Evolutionary conservation across 768 basidiomycete genomes (phyloP).

Genomic region (Holtermannia corniformis): DNA sequence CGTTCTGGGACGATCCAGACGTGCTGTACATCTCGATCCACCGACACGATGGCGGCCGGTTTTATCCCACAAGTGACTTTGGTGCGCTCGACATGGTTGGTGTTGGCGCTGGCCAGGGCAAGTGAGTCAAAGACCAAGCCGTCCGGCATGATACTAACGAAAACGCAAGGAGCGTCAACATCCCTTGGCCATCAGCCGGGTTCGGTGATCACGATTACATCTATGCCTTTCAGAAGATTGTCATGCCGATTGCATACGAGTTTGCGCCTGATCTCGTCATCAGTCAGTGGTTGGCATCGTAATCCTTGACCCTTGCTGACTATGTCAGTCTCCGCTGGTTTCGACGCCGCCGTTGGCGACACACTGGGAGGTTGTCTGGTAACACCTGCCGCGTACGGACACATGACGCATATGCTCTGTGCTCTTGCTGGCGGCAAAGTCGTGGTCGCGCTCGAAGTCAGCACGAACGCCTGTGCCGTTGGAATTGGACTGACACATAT

Average conservation of each 20-base stretch:
- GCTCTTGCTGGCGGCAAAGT: conserved; percentile 78
- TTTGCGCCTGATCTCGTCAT: conserved; percentile 94
- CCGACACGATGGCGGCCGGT: conserved; percentile 80
- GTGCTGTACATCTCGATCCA: conserved; percentile 92
- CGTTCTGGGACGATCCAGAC: conserved; percentile 84
- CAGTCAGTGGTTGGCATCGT: conserved; percentile 50
- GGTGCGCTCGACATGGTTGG: conserved; percentile 81
- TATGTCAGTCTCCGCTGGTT: conserved; percentile 81
- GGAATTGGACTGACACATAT: conserved; percentile 1
- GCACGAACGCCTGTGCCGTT: conserved; percentile 3
- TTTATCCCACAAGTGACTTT: conserved; percentile 88
- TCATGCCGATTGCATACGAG: conserved; percentile 96
- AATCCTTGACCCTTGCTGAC: conserved; percentile 6
- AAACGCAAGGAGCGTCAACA: conserved; percentile 61
- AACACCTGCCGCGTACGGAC: conserved; percentile 84
- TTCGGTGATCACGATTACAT: conserved; percentile 96
- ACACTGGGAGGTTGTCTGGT: conserved; percentile 84
- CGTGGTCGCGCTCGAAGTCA: conserved; percentile 87
- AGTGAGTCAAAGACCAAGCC: conserved; percentile 46
- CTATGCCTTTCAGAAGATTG: conserved; percentile 85
- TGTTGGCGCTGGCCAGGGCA: conserved; percentile 71
- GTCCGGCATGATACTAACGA: neutral
- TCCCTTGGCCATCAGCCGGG: conserved; percentile 81
- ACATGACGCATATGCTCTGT: conserved; percentile 96
- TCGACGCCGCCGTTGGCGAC: conserved; percentile 92